A percentile compares a stretch with the other conserved stretches of the same genome.
Evolutionary conservation across 2,329 filamentous ascomycete genomes (phyloP).

Genomic region (Aspergillus ochraceoroseus): DNA sequence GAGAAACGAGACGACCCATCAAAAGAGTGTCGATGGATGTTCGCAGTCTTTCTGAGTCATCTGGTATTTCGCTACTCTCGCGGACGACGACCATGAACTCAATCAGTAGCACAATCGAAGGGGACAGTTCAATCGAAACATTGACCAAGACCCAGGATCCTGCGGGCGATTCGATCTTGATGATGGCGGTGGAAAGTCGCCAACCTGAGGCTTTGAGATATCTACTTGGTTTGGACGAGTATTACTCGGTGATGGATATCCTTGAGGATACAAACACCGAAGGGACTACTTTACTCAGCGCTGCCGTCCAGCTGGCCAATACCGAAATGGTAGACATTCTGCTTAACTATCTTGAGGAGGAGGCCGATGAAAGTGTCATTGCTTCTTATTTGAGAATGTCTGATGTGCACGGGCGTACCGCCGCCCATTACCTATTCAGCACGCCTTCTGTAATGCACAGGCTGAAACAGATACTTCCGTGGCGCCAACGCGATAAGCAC

Average conservation of each 20-base stretch:
- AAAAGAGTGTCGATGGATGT: conserved; percentile 89
- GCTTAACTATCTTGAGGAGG: conserved; percentile 63
- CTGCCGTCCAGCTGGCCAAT: conserved; percentile 81
- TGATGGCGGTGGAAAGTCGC: conserved; percentile 76
- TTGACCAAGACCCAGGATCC: conserved; percentile 54
- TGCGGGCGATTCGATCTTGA: conserved; percentile 75
- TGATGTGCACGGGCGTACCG: conserved; percentile 79
- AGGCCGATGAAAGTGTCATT: conserved; percentile 54
- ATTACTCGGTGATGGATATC: conserved; percentile 66
- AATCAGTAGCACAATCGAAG: conserved; percentile 67
- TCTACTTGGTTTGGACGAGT: conserved; percentile 68
- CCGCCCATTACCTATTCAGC: conserved; percentile 95
- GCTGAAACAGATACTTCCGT: conserved; percentile 74
- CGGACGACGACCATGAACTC: conserved; percentile 73
- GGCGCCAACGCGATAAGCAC: conserved; percentile 89
- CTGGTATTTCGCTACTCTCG: conserved; percentile 76
- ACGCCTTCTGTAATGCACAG: conserved; percentile 72
- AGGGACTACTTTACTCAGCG: conserved; percentile 80
- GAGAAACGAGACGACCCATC: conserved; percentile 49
- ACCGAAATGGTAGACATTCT: conserved; percentile 68
- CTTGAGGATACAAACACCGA: conserved; percentile 84
- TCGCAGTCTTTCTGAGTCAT: conserved; percentile 80
- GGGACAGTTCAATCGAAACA: conserved; percentile 75
- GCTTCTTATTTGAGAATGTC: conserved; percentile 66
- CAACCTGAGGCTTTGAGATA: conserved; percentile 71